Evolutionary conservation across 257 asterid genomes (phyloP).

Genomic region (Solanum pinnatisectum): DNA sequence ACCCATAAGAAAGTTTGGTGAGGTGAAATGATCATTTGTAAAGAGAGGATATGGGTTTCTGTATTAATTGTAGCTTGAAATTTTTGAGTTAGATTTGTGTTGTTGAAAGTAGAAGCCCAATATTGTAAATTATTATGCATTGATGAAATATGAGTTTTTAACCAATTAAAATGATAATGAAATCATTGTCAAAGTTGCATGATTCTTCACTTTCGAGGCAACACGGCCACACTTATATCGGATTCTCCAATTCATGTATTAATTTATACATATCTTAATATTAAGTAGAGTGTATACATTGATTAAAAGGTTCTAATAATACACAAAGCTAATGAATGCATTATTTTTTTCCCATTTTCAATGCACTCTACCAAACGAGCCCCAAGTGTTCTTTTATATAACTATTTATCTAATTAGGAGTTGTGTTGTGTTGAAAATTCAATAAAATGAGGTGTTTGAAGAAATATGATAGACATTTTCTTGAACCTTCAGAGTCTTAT

Average conservation of each 20-base stretch:
- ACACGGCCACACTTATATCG: too few species aligned
- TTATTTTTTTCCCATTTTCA: too few species aligned
- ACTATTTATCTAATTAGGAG: too few species aligned
- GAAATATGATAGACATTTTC: too few species aligned
- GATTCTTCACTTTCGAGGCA: neutral
- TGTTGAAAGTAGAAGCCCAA: neutral
- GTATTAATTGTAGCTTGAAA: neutral
- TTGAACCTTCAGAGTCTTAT: too few species aligned
- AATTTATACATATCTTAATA: too few species aligned
- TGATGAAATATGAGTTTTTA: neutral
- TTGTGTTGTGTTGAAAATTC: too few species aligned
- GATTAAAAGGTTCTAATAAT: neutral
- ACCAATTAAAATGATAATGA: neutral
- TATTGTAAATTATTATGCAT: neutral
- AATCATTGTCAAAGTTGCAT: neutral
- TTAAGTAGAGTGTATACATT: too few species aligned
- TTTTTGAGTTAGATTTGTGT: neutral
- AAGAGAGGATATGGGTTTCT: neutral
- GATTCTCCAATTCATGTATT: neutral
- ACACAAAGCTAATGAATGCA: neutral
- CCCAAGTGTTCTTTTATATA: too few species aligned
- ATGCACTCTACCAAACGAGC: neutral
- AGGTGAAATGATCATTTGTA: neutral
- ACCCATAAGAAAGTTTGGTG: constrained; percentile 67
- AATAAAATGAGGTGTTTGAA: too few species aligned